These are phyloP conservation scores for Lactuca sativa DNA, from an alignment of 129 eudicot genomes.

Conservation along the genomic window DNA sequence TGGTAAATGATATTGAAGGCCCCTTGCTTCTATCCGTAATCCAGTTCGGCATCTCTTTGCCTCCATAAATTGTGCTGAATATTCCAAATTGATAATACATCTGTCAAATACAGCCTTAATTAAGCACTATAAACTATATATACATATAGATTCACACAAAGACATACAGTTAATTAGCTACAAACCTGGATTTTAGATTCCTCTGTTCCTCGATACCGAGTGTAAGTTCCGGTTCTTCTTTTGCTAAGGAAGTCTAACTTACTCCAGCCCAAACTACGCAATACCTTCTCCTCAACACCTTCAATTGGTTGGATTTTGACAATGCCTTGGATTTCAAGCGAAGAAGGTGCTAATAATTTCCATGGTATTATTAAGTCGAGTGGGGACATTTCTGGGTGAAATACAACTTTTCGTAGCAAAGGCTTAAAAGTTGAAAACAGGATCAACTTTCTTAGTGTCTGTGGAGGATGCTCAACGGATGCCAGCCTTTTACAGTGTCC, in stretches of 20 bases:
- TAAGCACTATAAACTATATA: not conserved
- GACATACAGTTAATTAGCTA: not conserved
- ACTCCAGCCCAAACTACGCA: slow-evolving; percentile 15
- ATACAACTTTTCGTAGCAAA: slow-evolving; percentile 6
- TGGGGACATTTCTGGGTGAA: slow-evolving; percentile 28
- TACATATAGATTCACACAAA: not conserved
- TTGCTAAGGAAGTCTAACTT: not conserved
- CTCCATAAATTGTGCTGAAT: not conserved
- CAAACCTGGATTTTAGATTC: not conserved
- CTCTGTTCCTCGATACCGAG: not conserved
- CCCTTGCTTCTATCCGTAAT: not conserved
- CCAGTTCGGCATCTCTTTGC: not conserved
- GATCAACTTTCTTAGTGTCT: not conserved
- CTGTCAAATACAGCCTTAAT: not conserved
- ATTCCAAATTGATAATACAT: slow-evolving; percentile 8
- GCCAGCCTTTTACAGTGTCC: not conserved
- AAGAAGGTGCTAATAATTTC: not conserved
- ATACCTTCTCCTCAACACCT: not conserved
- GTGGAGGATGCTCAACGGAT: slow-evolving; percentile 18
- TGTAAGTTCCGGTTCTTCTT: too few relatives aligned
- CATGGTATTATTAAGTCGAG: not conserved
- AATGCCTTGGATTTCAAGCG: slow-evolving; percentile 4
- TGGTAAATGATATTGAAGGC: slow-evolving; percentile 11
- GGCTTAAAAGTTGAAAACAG: too few relatives aligned
- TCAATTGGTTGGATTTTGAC: slow-evolving; percentile 1